Conservation (phyloP, 208 protist genomes). For the Vickermania spadyakhi region DNA sequence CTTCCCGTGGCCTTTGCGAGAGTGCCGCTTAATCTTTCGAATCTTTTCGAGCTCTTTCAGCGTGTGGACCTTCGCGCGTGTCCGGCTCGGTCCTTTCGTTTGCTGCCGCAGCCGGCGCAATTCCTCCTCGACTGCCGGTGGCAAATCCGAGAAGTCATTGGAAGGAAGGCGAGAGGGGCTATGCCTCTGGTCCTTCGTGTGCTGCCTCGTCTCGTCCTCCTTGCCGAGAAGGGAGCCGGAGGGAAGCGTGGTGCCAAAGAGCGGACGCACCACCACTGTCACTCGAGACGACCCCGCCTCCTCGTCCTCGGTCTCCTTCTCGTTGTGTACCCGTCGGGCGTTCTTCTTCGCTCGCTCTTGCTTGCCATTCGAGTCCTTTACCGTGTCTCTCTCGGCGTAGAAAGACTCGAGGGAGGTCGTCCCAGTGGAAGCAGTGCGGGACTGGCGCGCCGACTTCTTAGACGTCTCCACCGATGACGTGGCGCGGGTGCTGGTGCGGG, state of each 20-base stretch:
- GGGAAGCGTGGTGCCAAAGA: constrained; percentile 23
- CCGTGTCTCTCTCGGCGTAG: too few relatives aligned
- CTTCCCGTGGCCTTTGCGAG: constrained; percentile 84
- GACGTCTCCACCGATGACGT: neutral
- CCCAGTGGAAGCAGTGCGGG: too few relatives aligned
- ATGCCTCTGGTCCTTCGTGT: neutral
- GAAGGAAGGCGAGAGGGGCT: constrained; percentile 18
- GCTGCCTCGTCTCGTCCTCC: neutral
- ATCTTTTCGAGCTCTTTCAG: constrained; percentile 85
- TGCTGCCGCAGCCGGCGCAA: constrained; percentile 57
- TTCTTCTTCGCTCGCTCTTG: too few relatives aligned
- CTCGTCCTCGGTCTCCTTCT: neutral
- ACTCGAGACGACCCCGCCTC: neutral
- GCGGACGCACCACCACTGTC: constrained; percentile 71
- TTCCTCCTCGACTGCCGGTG: constrained; percentile 62
- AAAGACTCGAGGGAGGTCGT: too few relatives aligned
- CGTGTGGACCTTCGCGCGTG: constrained; percentile 60
- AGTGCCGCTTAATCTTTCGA: constrained; percentile 80
- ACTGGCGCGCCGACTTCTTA: neutral
- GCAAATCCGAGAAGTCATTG: constrained; percentile 74
- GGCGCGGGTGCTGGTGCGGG: neutral
- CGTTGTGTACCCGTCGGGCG: too few relatives aligned
- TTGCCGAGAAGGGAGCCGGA: neutral
- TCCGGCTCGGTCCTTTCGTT: constrained; percentile 59
- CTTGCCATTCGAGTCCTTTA: too few relatives aligned